phyloP scores from a whole-genome alignment of 805 yeast genomes.

The Lipomyces spencermartinsiae region DNA sequence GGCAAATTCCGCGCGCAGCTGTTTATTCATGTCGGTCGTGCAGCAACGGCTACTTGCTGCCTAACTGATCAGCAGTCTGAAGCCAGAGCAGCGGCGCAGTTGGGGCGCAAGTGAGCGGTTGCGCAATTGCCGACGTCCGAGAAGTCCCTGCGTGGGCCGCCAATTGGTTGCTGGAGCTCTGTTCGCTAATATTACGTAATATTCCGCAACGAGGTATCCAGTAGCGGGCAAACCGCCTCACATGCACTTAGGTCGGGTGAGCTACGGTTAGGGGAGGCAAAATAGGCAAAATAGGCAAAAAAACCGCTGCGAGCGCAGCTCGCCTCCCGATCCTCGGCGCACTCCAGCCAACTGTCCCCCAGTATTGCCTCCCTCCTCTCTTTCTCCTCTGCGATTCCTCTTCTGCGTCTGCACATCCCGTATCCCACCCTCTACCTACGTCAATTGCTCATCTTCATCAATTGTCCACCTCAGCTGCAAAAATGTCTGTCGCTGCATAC shows the following conservation, averaged over 20 bases:
- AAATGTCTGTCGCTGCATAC: slow-evolving; percentile 86
- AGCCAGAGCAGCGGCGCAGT: not conserved
- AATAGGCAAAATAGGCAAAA: not conserved
- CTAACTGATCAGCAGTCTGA: too few relatives aligned
- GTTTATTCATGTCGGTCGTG: not conserved
- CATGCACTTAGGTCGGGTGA: too few relatives aligned
- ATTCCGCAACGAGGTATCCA: not conserved
- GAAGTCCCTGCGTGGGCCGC: not conserved
- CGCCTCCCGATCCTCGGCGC: not conserved
- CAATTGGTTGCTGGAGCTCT: not conserved
- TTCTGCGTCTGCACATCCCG: not conserved
- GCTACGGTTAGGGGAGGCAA: not conserved
- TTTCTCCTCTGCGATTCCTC: not conserved
- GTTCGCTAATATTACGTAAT: not conserved
- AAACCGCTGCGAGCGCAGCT: not conserved
- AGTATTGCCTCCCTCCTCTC: not conserved
- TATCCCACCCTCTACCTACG: not conserved
- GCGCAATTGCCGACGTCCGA: not conserved
- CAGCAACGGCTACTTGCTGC: not conserved
- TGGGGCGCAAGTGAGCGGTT: not conserved
- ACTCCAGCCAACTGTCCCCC: not conserved
- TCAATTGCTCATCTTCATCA: not conserved
- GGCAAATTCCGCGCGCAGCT: too few relatives aligned
- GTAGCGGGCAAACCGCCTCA: too few relatives aligned
- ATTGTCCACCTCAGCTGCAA: slow-evolving; percentile 24